A percentile compares a stretch with the other conserved stretches of the same genome.
These are phyloP conservation scores for Paradendryphiella salina DNA, from an alignment of 2,329 filamentous ascomycete genomes.

Conservation along the genomic window DNA sequence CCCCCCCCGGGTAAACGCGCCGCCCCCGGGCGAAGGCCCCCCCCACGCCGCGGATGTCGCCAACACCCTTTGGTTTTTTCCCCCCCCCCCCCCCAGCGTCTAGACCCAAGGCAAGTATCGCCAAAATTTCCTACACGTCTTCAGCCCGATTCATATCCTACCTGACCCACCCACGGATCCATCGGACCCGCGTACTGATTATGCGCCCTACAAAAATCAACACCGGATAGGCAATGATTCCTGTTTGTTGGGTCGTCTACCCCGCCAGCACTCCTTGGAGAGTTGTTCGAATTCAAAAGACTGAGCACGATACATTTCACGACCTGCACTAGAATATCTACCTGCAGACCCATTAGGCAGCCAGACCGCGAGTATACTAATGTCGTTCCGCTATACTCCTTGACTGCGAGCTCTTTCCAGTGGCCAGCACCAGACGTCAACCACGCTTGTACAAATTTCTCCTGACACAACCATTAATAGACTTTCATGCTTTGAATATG, in stretches of 20 bases:
- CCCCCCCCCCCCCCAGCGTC: slow-evolving; percentile 3
- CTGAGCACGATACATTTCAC: slow-evolving; percentile 2
- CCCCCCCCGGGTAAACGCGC: no score
- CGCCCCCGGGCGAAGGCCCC: no score
- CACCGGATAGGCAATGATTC: background rate
- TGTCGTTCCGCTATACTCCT: background rate
- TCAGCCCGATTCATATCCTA: slow-evolving; percentile 2
- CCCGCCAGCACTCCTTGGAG: background rate
- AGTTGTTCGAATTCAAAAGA: background rate
- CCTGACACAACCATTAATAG: background rate
- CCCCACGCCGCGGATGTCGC: no score
- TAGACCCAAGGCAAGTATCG: slow-evolving; percentile 6
- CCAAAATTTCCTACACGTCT: background rate
- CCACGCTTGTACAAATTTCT: background rate
- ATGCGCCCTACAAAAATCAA: slow-evolving; percentile 1
- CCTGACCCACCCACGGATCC: slow-evolving; percentile 5
- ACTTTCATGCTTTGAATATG: background rate
- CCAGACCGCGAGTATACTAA: background rate
- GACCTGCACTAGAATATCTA: slow-evolving; percentile 3
- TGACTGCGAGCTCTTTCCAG: background rate
- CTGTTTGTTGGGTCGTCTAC: background rate
- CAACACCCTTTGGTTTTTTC: no score
- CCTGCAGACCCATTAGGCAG: background rate
- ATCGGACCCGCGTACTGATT: background rate
- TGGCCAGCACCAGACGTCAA: background rate